Evolutionary conservation across 2,329 filamentous ascomycete species (phyloP).

Genomic region (Claviceps arundinis): DNA sequence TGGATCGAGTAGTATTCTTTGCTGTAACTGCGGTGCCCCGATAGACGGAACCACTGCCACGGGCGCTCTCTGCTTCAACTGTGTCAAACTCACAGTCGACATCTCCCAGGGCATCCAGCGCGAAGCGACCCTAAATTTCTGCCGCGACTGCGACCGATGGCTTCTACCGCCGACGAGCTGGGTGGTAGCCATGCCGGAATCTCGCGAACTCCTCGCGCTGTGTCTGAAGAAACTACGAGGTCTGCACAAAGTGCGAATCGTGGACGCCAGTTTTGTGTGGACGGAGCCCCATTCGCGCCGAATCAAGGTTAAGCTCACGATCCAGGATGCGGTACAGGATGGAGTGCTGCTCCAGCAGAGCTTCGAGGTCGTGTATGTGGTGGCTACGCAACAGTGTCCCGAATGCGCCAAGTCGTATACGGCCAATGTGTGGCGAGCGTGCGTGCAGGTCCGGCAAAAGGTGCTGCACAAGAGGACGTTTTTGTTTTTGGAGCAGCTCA

Average conservation of each 20-base stretch:
- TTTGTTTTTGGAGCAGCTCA: conserved; percentile 73
- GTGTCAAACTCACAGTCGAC: conserved; percentile 86
- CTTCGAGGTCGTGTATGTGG: conserved; percentile 87
- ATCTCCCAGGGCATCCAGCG: conserved; percentile 84
- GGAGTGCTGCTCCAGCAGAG: conserved; percentile 71
- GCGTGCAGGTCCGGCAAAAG: conserved; percentile 92
- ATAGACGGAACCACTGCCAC: conserved; percentile 83
- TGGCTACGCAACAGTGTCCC: conserved; percentile 84
- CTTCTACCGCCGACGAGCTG: conserved; percentile 75
- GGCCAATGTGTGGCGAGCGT: conserved; percentile 86
- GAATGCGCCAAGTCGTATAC: conserved; percentile 95
- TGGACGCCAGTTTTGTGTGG: conserved; percentile 95
- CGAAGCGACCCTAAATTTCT: conserved; percentile 81
- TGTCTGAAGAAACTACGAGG: conserved; percentile 82
- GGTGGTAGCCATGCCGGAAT: conserved; percentile 76
- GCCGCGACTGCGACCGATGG: conserved; percentile 91
- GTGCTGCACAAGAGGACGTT: conserved; percentile 81
- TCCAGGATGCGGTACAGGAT: conserved; percentile 57
- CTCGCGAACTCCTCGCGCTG: conserved; percentile 79
- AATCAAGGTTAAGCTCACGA: conserved; percentile 88
- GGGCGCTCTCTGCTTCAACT: conserved; percentile 89
- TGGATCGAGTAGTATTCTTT: conserved; percentile 52
- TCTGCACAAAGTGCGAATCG: conserved; percentile 79
- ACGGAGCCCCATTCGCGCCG: conserved; percentile 91
- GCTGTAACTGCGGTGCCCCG: conserved; percentile 91